Percentiles rank a stretch among this genome's conserved stretches.
Conservation (phyloP, 78 protist species). For the Speleostelium caveatum region DNA sequence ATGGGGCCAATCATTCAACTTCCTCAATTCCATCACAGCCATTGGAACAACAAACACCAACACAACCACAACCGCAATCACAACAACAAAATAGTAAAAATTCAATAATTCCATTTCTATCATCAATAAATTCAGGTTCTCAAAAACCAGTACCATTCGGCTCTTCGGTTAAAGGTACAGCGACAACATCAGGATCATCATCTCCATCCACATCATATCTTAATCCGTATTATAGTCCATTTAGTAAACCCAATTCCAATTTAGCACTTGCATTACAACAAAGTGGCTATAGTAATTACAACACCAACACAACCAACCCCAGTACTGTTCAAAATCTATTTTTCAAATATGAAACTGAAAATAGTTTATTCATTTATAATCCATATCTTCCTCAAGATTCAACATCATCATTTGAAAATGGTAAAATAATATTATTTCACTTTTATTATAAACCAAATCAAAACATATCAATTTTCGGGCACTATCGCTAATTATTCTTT, state of each 20-base stretch:
- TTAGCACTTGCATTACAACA: not conserved
- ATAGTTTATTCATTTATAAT: conserved; percentile 2
- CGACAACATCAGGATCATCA: not conserved
- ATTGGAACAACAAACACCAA: no score
- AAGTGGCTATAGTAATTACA: not conserved
- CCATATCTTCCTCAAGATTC: conserved; percentile 1
- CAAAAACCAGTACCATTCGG: no score
- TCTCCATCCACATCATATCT: not conserved
- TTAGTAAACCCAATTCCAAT: not conserved
- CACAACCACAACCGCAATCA: no score
- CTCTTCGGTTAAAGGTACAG: no score
- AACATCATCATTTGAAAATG: conserved; percentile 1
- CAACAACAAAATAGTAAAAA: no score
- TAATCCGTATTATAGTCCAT: not conserved
- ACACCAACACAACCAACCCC: not conserved
- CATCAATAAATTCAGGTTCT: no score
- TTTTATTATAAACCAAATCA: no score
- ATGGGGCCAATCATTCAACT: no score
- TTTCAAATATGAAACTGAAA: conserved; percentile 32
- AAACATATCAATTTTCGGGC: no score
- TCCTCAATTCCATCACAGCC: no score
- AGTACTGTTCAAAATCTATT: not conserved
- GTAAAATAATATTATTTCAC: conserved; percentile 1
- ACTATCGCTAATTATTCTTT: no score
- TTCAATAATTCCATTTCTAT: no score